Conservation (phyloP, 2,329 filamentous ascomycete genomes). For the Tolypocladium ovalisporum region DNA sequence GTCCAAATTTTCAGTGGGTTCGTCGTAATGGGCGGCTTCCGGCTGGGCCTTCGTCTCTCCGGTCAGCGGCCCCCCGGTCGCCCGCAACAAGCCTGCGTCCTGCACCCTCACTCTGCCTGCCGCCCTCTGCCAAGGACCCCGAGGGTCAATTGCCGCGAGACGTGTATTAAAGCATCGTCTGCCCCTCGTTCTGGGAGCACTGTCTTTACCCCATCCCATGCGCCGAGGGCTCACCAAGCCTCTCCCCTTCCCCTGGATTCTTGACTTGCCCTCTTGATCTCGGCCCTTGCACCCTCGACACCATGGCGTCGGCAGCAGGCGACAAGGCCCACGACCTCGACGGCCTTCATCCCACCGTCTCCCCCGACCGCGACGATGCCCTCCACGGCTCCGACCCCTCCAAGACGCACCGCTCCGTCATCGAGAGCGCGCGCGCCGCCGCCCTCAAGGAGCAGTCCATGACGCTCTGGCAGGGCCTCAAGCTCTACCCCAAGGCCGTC, state of each 20-base stretch:
- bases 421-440: slow-evolving; percentile 28
- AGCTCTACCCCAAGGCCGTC: slow-evolving; percentile 78
- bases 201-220: background rate
- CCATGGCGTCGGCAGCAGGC: background rate
- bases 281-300: background rate
- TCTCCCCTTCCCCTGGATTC: too few relatives aligned
- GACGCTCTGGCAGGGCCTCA: slow-evolving; percentile 66
- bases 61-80: background rate
- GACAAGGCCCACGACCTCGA: background rate
- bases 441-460: slow-evolving; percentile 56
- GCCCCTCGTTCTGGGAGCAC: background rate
- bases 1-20: background rate
- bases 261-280: background rate
- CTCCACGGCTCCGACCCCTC: slow-evolving; percentile 5
- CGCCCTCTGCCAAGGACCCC: background rate
- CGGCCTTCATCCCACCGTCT: slow-evolving; percentile 4
- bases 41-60: background rate
- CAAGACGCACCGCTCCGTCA: slow-evolving; percentile 17
- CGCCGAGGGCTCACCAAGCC: background rate
- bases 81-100: background rate
- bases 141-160: background rate
- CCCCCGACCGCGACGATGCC: slow-evolving; percentile 8
- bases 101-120: background rate
- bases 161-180: background rate
- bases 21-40: background rate